Evolutionary conservation across 176 grass and related monocot species (phyloP).

Genomic region (Thinopyrum elongatum): DNA sequence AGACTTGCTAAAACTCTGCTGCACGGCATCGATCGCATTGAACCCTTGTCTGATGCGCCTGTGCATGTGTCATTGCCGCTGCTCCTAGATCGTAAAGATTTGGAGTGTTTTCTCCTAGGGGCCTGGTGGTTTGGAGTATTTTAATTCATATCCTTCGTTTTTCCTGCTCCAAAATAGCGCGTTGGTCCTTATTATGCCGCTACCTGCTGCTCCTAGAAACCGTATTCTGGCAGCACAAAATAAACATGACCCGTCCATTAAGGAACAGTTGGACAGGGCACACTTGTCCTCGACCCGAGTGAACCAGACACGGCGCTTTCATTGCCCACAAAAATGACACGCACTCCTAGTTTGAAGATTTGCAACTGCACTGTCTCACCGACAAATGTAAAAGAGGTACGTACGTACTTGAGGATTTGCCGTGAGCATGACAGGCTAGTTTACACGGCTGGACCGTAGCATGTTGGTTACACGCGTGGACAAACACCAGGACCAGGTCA

Average conservation of each 20-base stretch:
- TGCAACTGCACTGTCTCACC: neutral
- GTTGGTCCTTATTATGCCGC: neutral
- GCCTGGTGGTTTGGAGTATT: no score
- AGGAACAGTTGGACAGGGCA: neutral
- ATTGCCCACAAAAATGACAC: neutral
- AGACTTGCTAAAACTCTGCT: neutral
- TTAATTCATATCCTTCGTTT: neutral
- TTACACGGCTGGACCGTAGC: no score
- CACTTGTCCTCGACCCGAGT: neutral
- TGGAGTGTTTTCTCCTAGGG: no score
- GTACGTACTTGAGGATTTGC: neutral
- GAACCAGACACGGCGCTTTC: neutral
- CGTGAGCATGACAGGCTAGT: neutral
- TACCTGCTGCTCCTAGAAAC: neutral
- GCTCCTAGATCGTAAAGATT: no score
- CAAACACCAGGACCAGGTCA: neutral
- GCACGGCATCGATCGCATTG: neutral
- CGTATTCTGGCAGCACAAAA: neutral
- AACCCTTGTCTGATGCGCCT: neutral
- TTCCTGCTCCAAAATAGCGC: no score
- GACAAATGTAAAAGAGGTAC: neutral
- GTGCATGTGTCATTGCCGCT: neutral
- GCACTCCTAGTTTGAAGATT: neutral
- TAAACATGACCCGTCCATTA: neutral
- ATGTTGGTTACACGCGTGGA: neutral